These are phyloP conservation scores for Fraxinus cuspidata DNA, from an alignment of 257 asterid genomes.

Conservation along the genomic window DNA sequence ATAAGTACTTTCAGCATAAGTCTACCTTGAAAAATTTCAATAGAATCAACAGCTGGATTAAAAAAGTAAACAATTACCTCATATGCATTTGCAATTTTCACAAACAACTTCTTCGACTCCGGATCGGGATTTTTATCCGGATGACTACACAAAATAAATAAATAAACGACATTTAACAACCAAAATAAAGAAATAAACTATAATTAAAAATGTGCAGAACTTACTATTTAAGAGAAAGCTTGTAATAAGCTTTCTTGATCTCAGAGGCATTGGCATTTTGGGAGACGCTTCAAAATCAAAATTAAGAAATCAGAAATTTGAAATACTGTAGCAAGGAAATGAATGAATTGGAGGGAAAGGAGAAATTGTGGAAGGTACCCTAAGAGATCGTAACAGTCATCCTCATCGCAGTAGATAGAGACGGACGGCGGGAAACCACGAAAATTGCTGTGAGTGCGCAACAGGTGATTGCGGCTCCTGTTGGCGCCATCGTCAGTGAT, in stretches of 20 bases:
- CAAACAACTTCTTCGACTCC: constrained; percentile 74
- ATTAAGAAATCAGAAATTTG: constrained; percentile 7
- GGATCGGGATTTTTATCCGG: constrained; percentile 97
- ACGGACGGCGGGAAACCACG: constrained; percentile 46
- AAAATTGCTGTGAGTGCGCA: constrained; percentile 43
- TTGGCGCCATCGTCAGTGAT: constrained; percentile 51
- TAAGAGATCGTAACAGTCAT: constrained; percentile 90
- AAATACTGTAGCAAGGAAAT: neutral
- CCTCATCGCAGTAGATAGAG: constrained; percentile 95
- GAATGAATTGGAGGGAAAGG: neutral
- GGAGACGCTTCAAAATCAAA: constrained; percentile 44
- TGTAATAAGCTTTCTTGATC: constrained; percentile 61
- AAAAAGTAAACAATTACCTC: constrained; percentile 52
- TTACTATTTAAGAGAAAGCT: constrained; percentile 84
- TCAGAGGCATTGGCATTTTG: constrained; percentile 57
- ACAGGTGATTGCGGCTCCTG: constrained; percentile 48
- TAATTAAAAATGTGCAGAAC: neutral
- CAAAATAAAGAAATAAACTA: neutral
- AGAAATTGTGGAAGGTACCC: constrained; percentile 44
- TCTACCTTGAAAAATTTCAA: neutral
- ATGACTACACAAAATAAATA: constrained; percentile 47
- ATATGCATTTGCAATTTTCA: constrained; percentile 89
- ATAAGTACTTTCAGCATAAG: neutral
- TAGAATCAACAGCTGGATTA: neutral
- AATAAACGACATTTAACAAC: neutral